phyloP scores from a whole-genome alignment of 116 monocot species.

The Dioscorea cayenensis region DNA sequence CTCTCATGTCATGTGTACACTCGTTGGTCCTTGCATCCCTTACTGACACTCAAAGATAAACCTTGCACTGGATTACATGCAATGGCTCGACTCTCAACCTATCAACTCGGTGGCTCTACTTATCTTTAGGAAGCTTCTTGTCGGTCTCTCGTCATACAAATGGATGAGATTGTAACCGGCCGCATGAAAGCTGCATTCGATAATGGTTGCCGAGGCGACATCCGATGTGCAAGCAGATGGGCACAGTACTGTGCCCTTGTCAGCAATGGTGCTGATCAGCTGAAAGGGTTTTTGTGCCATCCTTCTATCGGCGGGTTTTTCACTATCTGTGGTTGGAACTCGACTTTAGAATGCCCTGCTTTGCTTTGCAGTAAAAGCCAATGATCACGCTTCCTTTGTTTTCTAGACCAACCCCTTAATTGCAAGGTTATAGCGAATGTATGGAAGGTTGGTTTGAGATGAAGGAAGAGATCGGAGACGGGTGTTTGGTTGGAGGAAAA shows the following conservation, averaged over 20 bases:
- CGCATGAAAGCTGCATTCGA: conserved; percentile 20
- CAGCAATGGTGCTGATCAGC: conserved; percentile 78
- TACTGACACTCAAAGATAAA: conserved; percentile 13
- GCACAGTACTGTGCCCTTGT: conserved; percentile 38
- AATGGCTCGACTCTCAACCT: conserved; percentile 57
- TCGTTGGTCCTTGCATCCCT: conserved; percentile 61
- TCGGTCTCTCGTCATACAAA: conserved; percentile 40
- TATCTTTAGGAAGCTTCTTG: conserved; percentile 71
- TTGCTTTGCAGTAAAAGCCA: conserved; percentile 47
- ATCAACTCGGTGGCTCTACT: conserved; percentile 51
- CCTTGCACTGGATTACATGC: conserved; percentile 8
- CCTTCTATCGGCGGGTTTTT: conserved; percentile 55
- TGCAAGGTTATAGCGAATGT: conserved; percentile 31
- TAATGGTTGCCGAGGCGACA: conserved; percentile 52
- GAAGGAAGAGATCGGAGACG: conserved; percentile 21
- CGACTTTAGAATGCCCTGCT: conserved; percentile 47
- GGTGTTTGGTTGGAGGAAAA: conserved; percentile 24
- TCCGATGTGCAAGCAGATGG: conserved; percentile 20
- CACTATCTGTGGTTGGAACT: conserved; percentile 88
- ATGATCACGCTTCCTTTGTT: conserved; percentile 49
- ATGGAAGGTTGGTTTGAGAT: conserved; percentile 57
- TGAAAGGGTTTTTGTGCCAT: conserved; percentile 55
- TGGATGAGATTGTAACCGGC: conserved; percentile 50
- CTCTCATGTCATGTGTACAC: conserved; percentile 38
- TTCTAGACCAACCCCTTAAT: conserved; percentile 37